phyloP scores from a whole-genome alignment of 768 basidiomycete species.

The Lentinula aciculospora region DNA sequence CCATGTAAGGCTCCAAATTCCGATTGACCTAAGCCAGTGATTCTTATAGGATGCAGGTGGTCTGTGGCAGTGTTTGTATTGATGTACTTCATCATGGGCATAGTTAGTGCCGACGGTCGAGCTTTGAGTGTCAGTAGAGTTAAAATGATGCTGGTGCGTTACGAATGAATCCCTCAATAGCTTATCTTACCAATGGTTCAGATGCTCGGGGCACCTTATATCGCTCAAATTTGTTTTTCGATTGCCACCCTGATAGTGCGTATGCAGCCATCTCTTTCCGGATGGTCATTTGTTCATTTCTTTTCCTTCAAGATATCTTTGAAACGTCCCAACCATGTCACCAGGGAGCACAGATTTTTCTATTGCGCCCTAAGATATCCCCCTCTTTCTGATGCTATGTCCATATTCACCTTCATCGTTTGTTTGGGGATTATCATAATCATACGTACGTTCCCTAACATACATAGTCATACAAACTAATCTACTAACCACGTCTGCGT shows the following conservation, averaged over 20 bases:
- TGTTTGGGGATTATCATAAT: constrained; percentile 22
- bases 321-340: constrained; percentile 20
- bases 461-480: background rate
- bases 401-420: constrained; percentile 16
- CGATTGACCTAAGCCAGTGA: background rate
- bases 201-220: constrained; percentile 31
- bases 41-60: constrained; percentile 21
- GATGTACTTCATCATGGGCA: constrained; percentile 23
- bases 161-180: background rate
- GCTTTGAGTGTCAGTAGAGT: constrained; percentile 10
- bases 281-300: background rate
- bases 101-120: constrained; percentile 15
- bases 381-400: constrained; percentile 10
- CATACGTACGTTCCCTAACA: constrained; percentile 20
- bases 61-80: constrained; percentile 30
- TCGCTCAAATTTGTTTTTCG: constrained; percentile 23
- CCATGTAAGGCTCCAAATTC: constrained; percentile 24
- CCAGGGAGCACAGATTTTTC: constrained; percentile 16
- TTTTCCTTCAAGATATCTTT: constrained; percentile 15
- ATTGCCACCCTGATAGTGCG: constrained; percentile 23
- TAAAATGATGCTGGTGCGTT: constrained; percentile 20
- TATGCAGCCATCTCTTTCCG: background rate
- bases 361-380: constrained; percentile 23
- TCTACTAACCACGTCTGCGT: background rate
- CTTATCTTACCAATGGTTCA: constrained; percentile 4